These are phyloP conservation scores for Trametes maxima DNA, from an alignment of 768 basidiomycete genomes.

Conservation along the genomic window DNA sequence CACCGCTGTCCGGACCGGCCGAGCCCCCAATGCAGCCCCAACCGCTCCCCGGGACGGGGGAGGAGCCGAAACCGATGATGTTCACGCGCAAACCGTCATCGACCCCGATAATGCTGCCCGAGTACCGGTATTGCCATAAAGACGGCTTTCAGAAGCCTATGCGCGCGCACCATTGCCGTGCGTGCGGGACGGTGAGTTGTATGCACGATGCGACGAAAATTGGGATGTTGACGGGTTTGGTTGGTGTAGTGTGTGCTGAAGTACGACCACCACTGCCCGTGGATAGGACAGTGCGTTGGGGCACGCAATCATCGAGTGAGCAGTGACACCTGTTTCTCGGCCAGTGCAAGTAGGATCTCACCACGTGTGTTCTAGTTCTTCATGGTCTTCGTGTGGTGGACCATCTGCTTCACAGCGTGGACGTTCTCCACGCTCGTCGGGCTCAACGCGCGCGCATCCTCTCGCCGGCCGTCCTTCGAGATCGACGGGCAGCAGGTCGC, in stretches of 20 bases:
- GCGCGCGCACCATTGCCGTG: conserved; percentile 77
- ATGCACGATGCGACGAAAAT: not conserved
- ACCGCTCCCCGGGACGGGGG: conserved; percentile 7
- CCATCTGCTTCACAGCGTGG: conserved; percentile 60
- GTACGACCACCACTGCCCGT: conserved; percentile 91
- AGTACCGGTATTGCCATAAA: conserved; percentile 64
- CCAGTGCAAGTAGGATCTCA: not conserved
- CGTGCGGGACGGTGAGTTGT: conserved; percentile 66
- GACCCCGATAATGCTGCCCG: conserved; percentile 56
- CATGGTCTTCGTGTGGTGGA: conserved; percentile 75
- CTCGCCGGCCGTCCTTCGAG: conserved; percentile 17
- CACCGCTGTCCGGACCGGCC: not conserved
- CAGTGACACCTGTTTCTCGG: not conserved
- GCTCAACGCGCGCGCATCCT: conserved; percentile 43
- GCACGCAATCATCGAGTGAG: conserved; percentile 86
- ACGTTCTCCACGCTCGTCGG: conserved; percentile 61
- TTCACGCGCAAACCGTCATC: conserved; percentile 37
- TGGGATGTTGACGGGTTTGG: not conserved
- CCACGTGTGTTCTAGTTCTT: conserved; percentile 61
- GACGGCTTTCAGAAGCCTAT: conserved; percentile 74
- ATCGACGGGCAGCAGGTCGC: conserved; percentile 73
- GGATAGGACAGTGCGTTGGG: conserved; percentile 95
- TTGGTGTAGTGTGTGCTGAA: conserved; percentile 68
- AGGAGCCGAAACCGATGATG: conserved; percentile 23
- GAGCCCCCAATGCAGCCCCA: not conserved